Evolutionary conservation across 2,329 filamentous ascomycete species (phyloP).

Genomic region (Ceratocystis diversiconidia): DNA sequence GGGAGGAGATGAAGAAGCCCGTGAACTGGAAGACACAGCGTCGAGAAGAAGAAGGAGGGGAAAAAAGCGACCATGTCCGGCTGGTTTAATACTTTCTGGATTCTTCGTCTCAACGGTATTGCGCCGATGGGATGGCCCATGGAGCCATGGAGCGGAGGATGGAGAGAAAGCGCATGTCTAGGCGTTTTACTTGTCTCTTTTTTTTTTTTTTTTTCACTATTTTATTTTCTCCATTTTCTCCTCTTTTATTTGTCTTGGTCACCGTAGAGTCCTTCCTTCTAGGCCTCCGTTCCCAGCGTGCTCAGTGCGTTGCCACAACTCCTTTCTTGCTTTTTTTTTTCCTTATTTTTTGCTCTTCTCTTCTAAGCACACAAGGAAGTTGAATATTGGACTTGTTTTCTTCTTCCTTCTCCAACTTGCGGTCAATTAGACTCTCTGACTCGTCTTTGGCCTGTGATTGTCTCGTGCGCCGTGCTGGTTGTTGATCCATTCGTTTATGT

Average conservation of each 20-base stretch:
- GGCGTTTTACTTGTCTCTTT: neutral
- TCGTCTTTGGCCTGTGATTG: neutral
- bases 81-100: conserved; percentile 4
- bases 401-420: neutral
- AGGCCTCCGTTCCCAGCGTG: neutral
- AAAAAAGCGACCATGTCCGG: neutral
- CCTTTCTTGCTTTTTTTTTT: neutral
- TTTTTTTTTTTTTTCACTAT: neutral
- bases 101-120: neutral
- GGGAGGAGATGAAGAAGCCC: neutral
- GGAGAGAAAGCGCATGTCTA: neutral
- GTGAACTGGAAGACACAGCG: neutral
- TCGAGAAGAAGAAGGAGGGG: neutral
- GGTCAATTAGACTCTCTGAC: neutral
- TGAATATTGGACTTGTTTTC: neutral
- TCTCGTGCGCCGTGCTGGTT: neutral
- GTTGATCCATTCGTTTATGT: too few species aligned
- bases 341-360: neutral
- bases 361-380: neutral
- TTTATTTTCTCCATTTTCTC: neutral
- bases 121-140: neutral
- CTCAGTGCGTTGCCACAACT: neutral
- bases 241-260: neutral
- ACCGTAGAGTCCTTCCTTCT: neutral
- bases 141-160: conserved; percentile 5